phyloP scores from a whole-genome alignment of 1,284 basidiomycete genomes.

The Naganishia cerealis region DNA sequence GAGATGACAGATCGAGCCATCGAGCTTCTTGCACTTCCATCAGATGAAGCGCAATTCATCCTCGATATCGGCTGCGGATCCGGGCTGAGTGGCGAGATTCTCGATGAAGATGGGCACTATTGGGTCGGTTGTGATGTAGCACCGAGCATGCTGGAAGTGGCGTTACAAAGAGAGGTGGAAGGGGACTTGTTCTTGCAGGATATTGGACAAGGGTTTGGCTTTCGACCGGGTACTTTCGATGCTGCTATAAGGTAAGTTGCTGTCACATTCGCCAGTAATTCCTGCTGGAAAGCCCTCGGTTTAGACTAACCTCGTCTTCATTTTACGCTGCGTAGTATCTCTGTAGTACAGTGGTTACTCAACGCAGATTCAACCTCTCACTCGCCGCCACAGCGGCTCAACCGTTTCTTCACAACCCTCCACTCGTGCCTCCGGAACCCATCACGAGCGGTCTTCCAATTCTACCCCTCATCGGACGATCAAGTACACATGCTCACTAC shows the following conservation, averaged over 20 bases:
- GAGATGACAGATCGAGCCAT: constrained; percentile 96
- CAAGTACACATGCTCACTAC: constrained; percentile 93
- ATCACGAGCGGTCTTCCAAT: constrained; percentile 89
- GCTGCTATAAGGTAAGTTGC: constrained; percentile 82
- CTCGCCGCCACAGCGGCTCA: constrained; percentile 86
- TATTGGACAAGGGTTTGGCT: constrained; percentile 90
- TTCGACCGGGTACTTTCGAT: constrained; percentile 93
- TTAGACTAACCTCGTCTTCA: neutral
- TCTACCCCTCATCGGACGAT: constrained; percentile 92
- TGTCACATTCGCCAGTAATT: neutral
- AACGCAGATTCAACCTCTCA: constrained; percentile 93
- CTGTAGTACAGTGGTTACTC: constrained; percentile 96
- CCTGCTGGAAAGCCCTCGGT: neutral
- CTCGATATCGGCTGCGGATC: constrained; percentile 97
- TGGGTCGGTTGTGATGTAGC: constrained; percentile 96
- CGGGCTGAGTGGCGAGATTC: constrained; percentile 95
- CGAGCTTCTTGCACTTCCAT: constrained; percentile 81
- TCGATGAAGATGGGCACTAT: constrained; percentile 88
- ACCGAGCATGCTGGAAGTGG: constrained; percentile 96
- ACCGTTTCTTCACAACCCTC: constrained; percentile 93
- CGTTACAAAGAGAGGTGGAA: constrained; percentile 86
- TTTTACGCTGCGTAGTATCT: constrained; percentile 65
- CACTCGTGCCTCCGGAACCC: constrained; percentile 89
- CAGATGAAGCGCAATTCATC: constrained; percentile 73
- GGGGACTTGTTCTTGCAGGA: constrained; percentile 91